phyloP scores from a whole-genome alignment of 495 filamentous ascomycete species.

The Oleoguttula mirabilis region DNA sequence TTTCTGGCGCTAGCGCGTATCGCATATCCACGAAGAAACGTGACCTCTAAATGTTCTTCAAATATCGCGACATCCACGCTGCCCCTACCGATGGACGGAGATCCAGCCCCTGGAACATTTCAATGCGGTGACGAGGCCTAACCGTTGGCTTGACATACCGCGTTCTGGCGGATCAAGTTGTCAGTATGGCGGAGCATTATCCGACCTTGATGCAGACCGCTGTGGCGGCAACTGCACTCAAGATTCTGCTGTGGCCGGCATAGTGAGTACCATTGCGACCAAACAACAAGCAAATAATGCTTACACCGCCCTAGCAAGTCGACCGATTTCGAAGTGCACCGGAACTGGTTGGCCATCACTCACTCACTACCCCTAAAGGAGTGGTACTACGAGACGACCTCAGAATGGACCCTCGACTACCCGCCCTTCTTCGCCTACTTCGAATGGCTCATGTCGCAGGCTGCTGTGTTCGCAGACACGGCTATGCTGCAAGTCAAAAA shows the following conservation, averaged over 20 bases:
- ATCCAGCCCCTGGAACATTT: too few relatives aligned
- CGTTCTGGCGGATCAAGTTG: too few relatives aligned
- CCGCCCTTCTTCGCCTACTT: slow-evolving; percentile 96
- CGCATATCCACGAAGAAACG: too few relatives aligned
- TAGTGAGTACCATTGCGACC: slow-evolving; percentile 51
- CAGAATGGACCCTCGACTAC: slow-evolving; percentile 98
- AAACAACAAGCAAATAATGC: background rate
- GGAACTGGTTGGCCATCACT: slow-evolving; percentile 94
- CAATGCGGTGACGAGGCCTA: too few relatives aligned
- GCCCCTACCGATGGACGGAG: too few relatives aligned
- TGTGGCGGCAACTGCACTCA: slow-evolving; percentile 76
- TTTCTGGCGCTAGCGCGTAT: too few relatives aligned
- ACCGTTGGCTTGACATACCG: too few relatives aligned
- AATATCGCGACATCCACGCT: too few relatives aligned
- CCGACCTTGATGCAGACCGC: slow-evolving; percentile 80
- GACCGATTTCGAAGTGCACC: slow-evolving; percentile 97
- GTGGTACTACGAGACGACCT: slow-evolving; percentile 97
- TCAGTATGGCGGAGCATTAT: slow-evolving; percentile 67
- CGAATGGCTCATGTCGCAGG: slow-evolving; percentile 83
- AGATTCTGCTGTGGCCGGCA: slow-evolving; percentile 85
- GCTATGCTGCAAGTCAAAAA: slow-evolving; percentile 73
- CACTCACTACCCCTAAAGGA: slow-evolving; percentile 73
- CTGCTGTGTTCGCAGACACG: slow-evolving; percentile 63
- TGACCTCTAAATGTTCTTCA: too few relatives aligned
- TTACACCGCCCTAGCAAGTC: slow-evolving; percentile 57